A percentile compares a stretch with the other conserved stretches of the same genome.
Evolutionary conservation across 192 early-diverging fungal species (phyloP).

Genomic region (Backusella sp.): DNA sequence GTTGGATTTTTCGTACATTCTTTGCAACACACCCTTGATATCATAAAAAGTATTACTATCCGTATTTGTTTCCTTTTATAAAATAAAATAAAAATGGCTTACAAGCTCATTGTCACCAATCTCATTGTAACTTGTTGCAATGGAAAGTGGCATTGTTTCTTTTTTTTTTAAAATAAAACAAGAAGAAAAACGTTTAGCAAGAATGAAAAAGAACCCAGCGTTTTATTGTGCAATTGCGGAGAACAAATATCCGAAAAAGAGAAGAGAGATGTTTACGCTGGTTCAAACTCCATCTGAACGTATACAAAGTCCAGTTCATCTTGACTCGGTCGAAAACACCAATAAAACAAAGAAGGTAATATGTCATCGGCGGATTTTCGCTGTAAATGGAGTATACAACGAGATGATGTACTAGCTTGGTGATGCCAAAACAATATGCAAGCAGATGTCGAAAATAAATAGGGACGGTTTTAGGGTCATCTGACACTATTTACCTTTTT

Average conservation of each 20-base stretch:
- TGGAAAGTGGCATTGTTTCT: slow-evolving; percentile 5
- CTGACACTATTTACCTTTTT: background rate
- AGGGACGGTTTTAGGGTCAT: background rate
- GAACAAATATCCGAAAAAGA: background rate
- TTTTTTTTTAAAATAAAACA: background rate
- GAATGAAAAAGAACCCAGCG: background rate
- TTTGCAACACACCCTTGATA: slow-evolving; percentile 11
- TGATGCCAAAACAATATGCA: background rate
- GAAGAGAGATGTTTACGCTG: background rate
- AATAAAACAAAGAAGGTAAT: too few species aligned
- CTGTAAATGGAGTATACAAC: too few species aligned
- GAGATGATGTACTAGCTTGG: too few species aligned
- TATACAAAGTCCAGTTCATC: slow-evolving; percentile 17
- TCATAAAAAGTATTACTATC: background rate
- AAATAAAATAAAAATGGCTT: background rate
- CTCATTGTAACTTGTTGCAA: background rate
- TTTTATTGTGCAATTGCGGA: background rate
- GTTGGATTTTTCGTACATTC: slow-evolving; percentile 3
- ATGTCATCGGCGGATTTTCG: too few species aligned
- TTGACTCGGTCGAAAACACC: too few species aligned
- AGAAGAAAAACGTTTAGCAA: background rate
- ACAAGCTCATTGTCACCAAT: background rate
- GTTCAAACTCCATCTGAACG: background rate
- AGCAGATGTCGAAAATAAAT: background rate
- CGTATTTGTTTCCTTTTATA: background rate